Evolutionary conservation across 768 basidiomycete genomes (phyloP).

Genomic region (Xerocomus spinulosus): DNA sequence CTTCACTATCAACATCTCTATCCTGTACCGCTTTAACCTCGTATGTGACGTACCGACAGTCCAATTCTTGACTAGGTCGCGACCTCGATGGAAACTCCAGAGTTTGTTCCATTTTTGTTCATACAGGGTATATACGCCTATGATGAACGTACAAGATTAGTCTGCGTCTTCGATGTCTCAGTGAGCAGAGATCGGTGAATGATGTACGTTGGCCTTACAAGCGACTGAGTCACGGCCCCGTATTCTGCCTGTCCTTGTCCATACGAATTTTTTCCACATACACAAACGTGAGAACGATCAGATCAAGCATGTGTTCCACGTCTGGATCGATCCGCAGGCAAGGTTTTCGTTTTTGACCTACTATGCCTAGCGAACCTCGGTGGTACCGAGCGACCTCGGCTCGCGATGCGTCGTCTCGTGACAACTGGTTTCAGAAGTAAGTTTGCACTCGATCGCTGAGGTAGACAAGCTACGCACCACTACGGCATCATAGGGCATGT

Average conservation of each 20-base stretch:
- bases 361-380: constrained; percentile 16
- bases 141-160: constrained; percentile 7
- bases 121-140: constrained; percentile 5
- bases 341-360: constrained; percentile 16
- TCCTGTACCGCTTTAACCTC: no score
- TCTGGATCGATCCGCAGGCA: constrained; percentile 17
- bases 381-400: constrained; percentile 21
- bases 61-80: no score
- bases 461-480: constrained; percentile 12
- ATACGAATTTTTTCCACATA: constrained; percentile 31
- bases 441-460: background rate
- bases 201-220: constrained; percentile 1
- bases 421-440: constrained; percentile 11
- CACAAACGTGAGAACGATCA: constrained; percentile 28
- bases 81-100: no score
- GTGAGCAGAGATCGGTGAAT: background rate
- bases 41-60: no score
- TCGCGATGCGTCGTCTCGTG: constrained; percentile 11
- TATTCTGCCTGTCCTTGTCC: constrained; percentile 18
- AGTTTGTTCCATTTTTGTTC: constrained; percentile 2
- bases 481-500: constrained; percentile 10
- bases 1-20: background rate
- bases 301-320: constrained; percentile 24
- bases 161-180: background rate
- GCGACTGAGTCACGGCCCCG: background rate